Evolutionary conservation across 2,329 filamentous ascomycete genomes (phyloP), one percentile per base, ranked within the genome.

Genomic region (Graphium sp.): DNA sequence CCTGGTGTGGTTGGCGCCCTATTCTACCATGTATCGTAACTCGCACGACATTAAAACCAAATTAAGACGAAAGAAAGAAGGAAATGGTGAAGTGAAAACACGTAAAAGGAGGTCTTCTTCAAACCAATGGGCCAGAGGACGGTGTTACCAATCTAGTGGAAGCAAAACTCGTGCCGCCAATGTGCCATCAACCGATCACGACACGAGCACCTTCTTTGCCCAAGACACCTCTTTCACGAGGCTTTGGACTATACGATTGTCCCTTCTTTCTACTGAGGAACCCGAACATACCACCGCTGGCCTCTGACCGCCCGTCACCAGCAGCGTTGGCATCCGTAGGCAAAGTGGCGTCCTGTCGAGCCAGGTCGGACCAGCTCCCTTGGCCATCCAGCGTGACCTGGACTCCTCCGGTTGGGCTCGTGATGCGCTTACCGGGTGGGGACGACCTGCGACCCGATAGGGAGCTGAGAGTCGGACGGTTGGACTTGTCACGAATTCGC

Each of bases 171-270:
- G 25, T 16, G 22, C 20, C 28, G 22, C 24, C 19, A 18, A 21
- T 13, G 6, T 16, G 18, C 24, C 26, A 20, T 37, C 58, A 79
- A 41, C 70, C 74, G 45, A 87, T 77, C 32, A 87, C 68, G 37
- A 83, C 75, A 47, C 89, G 66, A 8, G 89, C 85, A 11, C 89
- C 89, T 49, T 95, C 85, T 47, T 95, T 95, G 32, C 89, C 89
- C 33, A 98, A 48, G 6, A 98, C 85, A 33, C 89, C 89, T 31
- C 83, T 70, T 55, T 95, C 85, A 49, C 83, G 87, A 16, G 85
- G 85, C 56, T 93, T 94, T 2, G 89, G 89, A 47, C 84, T 94
- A 50, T 84, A 74, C 31, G 84, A 83, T 37, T 85, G 66, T 17
- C 85, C 83, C 58, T 82, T 93, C 57, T 92, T 93, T 43, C 85